Evolutionary conservation across 768 basidiomycete genomes (phyloP).

Genomic region (Russula dissimulans): DNA sequence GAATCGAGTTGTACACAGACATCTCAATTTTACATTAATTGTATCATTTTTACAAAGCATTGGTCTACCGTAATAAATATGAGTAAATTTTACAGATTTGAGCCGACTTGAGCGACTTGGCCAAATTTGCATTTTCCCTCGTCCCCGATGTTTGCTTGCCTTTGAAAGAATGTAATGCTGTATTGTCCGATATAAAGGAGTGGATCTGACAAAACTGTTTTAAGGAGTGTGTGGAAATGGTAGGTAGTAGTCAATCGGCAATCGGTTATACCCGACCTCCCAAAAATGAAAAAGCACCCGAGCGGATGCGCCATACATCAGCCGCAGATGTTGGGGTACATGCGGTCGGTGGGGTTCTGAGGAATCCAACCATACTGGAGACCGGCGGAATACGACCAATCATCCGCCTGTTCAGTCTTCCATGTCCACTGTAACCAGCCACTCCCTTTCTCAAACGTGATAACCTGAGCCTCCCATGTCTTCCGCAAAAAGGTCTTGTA

Average conservation of each 20-base stretch:
- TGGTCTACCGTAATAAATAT: too few relatives aligned
- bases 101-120: too few relatives aligned
- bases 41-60: too few relatives aligned
- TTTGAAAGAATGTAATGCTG: not conserved
- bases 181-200: not conserved
- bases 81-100: too few relatives aligned
- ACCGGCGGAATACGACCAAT: conserved; percentile 86
- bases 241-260: not conserved
- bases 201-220: not conserved
- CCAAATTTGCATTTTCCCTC: too few relatives aligned
- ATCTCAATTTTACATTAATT: too few relatives aligned
- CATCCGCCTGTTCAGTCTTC: conserved; percentile 76
- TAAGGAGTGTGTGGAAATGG: not conserved
- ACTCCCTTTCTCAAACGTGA: conserved; percentile 55
- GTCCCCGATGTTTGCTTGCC: not conserved
- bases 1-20: too few relatives aligned
- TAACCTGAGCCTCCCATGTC: conserved; percentile 77
- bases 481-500: conserved; percentile 80
- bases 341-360: conserved; percentile 37
- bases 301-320: not conserved
- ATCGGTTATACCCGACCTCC: too few relatives aligned
- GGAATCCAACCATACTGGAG: conserved; percentile 82
- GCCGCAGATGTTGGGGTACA: conserved; percentile 57
- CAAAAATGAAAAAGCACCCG: not conserved
- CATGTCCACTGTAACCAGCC: conserved; percentile 83